Evolutionary conservation across 2,329 filamentous ascomycete species (phyloP).

Genomic region (Aureobasidium leucospermi): DNA sequence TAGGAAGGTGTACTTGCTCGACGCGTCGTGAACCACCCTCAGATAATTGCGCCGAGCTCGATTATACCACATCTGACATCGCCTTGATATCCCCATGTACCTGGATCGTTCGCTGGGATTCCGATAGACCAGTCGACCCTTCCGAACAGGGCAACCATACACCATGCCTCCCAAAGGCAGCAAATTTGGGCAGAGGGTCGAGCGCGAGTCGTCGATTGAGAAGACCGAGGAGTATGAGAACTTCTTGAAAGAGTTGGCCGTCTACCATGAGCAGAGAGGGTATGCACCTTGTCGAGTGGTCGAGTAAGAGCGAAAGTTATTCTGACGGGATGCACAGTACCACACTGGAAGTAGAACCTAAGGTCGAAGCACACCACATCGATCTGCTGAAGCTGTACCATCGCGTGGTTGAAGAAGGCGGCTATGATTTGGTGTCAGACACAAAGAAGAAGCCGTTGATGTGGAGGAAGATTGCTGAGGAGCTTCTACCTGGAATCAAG

Average conservation of each 20-base stretch:
- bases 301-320: background rate
- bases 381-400: conserved; percentile 75
- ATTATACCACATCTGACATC: background rate
- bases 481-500: conserved; percentile 65
- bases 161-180: conserved; percentile 20
- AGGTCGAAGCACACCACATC: conserved; percentile 67
- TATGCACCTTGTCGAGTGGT: conserved; percentile 27
- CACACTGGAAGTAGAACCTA: conserved; percentile 69
- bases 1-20: background rate
- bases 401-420: conserved; percentile 66
- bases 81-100: background rate
- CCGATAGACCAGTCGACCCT: background rate
- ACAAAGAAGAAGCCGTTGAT: conserved; percentile 70
- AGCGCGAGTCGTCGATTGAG: conserved; percentile 41
- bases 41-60: conserved; percentile 8
- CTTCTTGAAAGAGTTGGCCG: conserved; percentile 66
- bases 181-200: conserved; percentile 25
- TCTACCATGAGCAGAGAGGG: conserved; percentile 73
- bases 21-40: background rate
- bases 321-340: conserved; percentile 42
- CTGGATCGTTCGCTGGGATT: background rate
- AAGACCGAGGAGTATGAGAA: conserved; percentile 61
- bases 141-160: background rate
- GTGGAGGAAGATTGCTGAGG: conserved; percentile 71
- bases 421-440: conserved; percentile 70